These are phyloP conservation scores for Aspergillus novofumigatus DNA, from an alignment of 2,329 filamentous ascomycete species.

Conservation along the genomic window DNA sequence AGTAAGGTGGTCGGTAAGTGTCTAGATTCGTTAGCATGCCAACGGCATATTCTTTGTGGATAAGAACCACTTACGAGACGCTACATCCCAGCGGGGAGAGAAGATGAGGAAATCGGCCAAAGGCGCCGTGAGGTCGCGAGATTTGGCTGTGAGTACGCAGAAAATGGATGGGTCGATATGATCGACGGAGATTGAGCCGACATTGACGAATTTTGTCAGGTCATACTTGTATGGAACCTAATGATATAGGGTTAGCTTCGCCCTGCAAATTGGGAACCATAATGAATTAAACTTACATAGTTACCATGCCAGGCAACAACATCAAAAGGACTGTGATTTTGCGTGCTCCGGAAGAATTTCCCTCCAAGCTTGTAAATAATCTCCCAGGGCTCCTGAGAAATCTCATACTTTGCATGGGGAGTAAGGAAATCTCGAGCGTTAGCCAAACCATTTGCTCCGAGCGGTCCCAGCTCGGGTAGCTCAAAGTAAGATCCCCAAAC, in stretches of 20 bases:
- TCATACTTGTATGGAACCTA: slow-evolving; percentile 41
- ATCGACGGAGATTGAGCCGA: slow-evolving; percentile 38
- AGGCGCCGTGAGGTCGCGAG: slow-evolving; percentile 30
- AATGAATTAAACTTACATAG: slow-evolving; percentile 37
- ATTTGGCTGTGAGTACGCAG: slow-evolving; percentile 39
- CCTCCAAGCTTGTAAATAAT: slow-evolving; percentile 61
- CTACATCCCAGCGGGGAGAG: slow-evolving; percentile 38
- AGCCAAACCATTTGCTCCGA: slow-evolving; percentile 64
- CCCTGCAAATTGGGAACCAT: background rate
- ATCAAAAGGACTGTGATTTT: slow-evolving; percentile 65
- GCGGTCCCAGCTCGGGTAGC: slow-evolving; percentile 63
- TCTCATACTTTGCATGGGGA: slow-evolving; percentile 56
- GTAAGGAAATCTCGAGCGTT: slow-evolving; percentile 62
- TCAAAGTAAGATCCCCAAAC: slow-evolving; percentile 62
- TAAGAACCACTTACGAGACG: slow-evolving; percentile 25
- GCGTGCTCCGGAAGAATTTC: slow-evolving; percentile 56
- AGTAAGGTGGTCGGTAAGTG: slow-evolving; percentile 41
- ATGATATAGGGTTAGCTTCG: background rate
- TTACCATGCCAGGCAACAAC: slow-evolving; percentile 71
- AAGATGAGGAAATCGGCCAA: slow-evolving; percentile 39
- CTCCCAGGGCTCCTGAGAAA: slow-evolving; percentile 54
- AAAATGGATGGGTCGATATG: slow-evolving; percentile 41
- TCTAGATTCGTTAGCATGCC: slow-evolving; percentile 13
- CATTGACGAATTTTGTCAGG: slow-evolving; percentile 38
- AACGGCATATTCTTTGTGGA: background rate